Percentiles rank a stretch among this genome's conserved stretches.
Conservation (phyloP, 768 basidiomycete genomes). For the Tylopilus balloui region DNA sequence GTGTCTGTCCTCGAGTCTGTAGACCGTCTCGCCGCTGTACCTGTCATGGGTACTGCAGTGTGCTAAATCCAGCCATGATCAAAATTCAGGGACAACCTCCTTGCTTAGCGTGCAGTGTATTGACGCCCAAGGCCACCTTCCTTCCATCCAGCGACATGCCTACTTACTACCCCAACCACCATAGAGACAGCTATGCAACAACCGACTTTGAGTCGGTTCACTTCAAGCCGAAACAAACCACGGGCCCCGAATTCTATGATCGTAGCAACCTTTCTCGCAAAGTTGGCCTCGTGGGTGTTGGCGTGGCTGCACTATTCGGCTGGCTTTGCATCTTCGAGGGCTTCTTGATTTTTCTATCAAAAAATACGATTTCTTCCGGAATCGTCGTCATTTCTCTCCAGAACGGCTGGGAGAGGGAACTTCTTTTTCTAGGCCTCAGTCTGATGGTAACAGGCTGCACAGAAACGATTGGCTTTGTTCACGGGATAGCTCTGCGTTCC, state of each 20-base stretch:
- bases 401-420: constrained; percentile 15
- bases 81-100: constrained; percentile 3
- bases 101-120: neutral
- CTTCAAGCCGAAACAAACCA: constrained; percentile 18
- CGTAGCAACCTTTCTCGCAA: constrained; percentile 23
- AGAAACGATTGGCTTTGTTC: constrained; percentile 28
- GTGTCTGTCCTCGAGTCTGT: neutral
- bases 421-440: constrained; percentile 25
- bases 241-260: constrained; percentile 28
- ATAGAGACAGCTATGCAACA: constrained; percentile 8
- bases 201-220: constrained; percentile 22
- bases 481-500: constrained; percentile 27
- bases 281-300: constrained; percentile 24
- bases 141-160: constrained; percentile 6
- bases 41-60: neutral
- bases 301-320: constrained; percentile 20
- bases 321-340: constrained; percentile 23
- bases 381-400: constrained; percentile 18
- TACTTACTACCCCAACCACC: neutral
- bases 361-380: constrained; percentile 23
- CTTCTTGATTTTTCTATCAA: constrained; percentile 19
- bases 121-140: neutral
- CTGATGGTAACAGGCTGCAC: constrained; percentile 26
- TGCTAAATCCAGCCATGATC: neutral
- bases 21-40: neutral